A percentile compares a stretch with the other conserved stretches of the same genome.
These are phyloP conservation scores for Rhododendron molle DNA, from an alignment of 148 eudicot species.

Conservation along the genomic window DNA sequence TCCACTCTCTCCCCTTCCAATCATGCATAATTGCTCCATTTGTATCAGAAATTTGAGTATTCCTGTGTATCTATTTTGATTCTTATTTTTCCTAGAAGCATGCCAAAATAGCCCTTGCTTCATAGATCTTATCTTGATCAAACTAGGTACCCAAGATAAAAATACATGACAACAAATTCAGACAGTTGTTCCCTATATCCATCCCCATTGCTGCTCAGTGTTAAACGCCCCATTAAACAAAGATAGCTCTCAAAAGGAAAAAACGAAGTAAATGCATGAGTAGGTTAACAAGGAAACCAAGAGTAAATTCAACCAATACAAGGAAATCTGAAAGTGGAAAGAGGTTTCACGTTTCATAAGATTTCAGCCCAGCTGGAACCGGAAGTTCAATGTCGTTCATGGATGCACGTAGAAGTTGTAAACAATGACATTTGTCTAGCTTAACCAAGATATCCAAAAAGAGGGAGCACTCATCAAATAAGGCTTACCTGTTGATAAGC, in stretches of 20 bases:
- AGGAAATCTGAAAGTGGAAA: not conserved
- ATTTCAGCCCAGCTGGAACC: not conserved
- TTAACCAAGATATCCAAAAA: not conserved
- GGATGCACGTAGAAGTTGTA: not conserved
- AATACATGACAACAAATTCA: not conserved
- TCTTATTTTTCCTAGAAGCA: not conserved
- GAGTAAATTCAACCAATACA: not conserved
- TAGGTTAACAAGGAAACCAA: not conserved
- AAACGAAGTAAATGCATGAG: not conserved
- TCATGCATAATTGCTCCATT: not conserved
- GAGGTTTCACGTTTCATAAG: not conserved
- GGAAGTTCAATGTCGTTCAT: not conserved
- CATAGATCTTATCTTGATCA: not conserved
- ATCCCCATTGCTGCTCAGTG: not conserved
- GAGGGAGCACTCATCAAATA: not conserved
- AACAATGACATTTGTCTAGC: not conserved
- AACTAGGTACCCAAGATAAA: not conserved
- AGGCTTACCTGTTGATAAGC: conserved; percentile 87
- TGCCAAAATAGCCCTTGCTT: not conserved
- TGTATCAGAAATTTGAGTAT: not conserved
- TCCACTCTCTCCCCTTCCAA: not conserved
- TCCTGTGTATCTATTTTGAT: not conserved
- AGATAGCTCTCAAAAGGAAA: not conserved
- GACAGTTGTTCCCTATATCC: not conserved
- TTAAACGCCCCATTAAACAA: too few relatives aligned